These are phyloP conservation scores for Umbilicus rupestris DNA, from an alignment of 164 flowering plant genomes.

Conservation along the genomic window DNA sequence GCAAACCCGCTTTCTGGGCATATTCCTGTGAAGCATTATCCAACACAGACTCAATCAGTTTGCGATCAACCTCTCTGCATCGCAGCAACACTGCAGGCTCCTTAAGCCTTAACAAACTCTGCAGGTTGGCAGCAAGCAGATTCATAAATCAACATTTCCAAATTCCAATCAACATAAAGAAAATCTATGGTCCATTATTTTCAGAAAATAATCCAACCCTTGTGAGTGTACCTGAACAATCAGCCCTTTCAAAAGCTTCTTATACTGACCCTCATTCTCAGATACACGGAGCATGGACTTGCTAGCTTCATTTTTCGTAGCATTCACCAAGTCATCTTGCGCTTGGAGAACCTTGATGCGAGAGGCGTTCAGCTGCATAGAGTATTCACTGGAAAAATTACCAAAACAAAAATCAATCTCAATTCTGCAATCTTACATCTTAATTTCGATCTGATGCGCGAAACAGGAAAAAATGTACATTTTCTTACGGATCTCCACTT, in stretches of 20 bases:
- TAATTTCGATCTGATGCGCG: not conserved
- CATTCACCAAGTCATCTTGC: conserved; percentile 80
- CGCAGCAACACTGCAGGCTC: conserved; percentile 53
- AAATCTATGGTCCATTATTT: too few species aligned
- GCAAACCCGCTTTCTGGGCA: conserved; percentile 35
- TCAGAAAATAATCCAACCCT: not conserved
- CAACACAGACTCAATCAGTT: conserved; percentile 34
- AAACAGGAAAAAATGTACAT: conserved; percentile 25
- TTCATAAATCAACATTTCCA: not conserved
- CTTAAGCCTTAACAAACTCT: conserved; percentile 47
- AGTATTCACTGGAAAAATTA: conserved; percentile 60
- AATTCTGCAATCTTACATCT: not conserved
- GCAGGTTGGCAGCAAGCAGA: conserved; percentile 7
- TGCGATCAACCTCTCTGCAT: conserved; percentile 52
- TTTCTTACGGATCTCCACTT: conserved; percentile 46
- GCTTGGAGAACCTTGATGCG: conserved; percentile 91
- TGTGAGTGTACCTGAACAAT: conserved; percentile 62
- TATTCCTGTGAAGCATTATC: conserved; percentile 40
- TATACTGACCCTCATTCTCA: conserved; percentile 45
- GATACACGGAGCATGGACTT: conserved; percentile 68
- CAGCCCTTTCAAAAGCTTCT: conserved; percentile 52
- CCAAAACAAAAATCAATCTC: not conserved
- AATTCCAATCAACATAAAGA: not conserved
- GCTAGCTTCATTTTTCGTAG: conserved; percentile 71
- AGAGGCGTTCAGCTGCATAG: conserved; percentile 94